A percentile compares a stretch with the other conserved stretches of the same genome.
phyloP scores from a whole-genome alignment of 768 basidiomycete species.

The Leccinellum rugosiceps region DNA sequence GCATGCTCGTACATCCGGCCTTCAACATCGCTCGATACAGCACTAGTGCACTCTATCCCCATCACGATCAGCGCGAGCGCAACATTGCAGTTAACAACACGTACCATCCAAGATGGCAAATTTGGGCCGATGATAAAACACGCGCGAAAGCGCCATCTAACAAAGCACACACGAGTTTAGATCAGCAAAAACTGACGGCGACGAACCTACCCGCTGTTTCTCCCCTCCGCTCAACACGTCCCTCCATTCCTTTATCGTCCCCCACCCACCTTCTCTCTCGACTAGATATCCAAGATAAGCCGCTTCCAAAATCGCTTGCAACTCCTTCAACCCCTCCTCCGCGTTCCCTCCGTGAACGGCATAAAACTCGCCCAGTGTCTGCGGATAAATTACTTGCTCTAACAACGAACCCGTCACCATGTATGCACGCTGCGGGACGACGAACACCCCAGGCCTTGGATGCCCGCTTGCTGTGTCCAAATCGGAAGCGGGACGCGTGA shows the following conservation, averaged over 20 bases:
- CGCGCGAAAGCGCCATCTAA: slow-evolving; percentile 89
- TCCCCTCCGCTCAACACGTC: slow-evolving; percentile 89
- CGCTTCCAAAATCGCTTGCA: slow-evolving; percentile 73
- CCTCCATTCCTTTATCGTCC: slow-evolving; percentile 90
- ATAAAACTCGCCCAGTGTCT: slow-evolving; percentile 62
- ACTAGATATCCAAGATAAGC: slow-evolving; percentile 86
- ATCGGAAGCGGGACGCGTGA: slow-evolving; percentile 28
- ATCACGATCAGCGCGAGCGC: background rate
- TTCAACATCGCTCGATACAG: slow-evolving; percentile 94
- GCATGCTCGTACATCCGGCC: slow-evolving; percentile 94
- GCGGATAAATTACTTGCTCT: slow-evolving; percentile 93
- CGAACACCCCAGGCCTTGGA: slow-evolving; percentile 53
- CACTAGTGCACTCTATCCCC: slow-evolving; percentile 82
- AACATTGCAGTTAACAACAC: slow-evolving; percentile 20
- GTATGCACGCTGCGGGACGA: slow-evolving; percentile 92
- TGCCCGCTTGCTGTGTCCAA: slow-evolving; percentile 32
- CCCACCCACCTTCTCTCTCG: slow-evolving; percentile 85
- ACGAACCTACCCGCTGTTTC: slow-evolving; percentile 73
- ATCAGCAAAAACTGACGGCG: background rate
- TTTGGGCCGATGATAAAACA: slow-evolving; percentile 82
- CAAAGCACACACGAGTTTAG: slow-evolving; percentile 32
- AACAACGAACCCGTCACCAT: slow-evolving; percentile 84
- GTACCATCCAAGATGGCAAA: slow-evolving; percentile 85
- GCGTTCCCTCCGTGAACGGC: slow-evolving; percentile 49
- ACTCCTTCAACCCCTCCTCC: slow-evolving; percentile 55